These are phyloP conservation scores for Gynandropsis gynandra DNA, from an alignment of 345 rosid genomes.

Conservation along the genomic window DNA sequence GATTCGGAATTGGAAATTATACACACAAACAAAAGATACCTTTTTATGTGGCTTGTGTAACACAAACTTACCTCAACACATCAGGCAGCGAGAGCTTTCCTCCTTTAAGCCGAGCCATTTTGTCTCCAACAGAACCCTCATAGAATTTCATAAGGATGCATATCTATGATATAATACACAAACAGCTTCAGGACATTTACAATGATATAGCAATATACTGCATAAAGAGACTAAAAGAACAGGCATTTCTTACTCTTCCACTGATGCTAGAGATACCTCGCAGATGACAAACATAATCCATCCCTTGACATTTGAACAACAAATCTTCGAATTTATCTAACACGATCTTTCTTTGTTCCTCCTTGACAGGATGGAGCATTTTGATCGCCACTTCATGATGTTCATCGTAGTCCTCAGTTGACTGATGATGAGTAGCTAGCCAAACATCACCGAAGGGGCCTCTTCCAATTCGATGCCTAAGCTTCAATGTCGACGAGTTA, in stretches of 20 bases:
- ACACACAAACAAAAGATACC: neutral
- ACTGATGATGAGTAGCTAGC: slow-evolving; percentile 79
- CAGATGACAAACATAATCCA: slow-evolving; percentile 47
- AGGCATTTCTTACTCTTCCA: slow-evolving; percentile 52
- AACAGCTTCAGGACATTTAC: neutral
- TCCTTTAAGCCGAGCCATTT: slow-evolving; percentile 68
- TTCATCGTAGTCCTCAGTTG: slow-evolving; percentile 52
- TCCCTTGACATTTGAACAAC: slow-evolving; percentile 48
- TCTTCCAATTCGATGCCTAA: slow-evolving; percentile 86
- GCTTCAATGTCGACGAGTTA: slow-evolving; percentile 57
- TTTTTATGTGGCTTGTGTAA: neutral
- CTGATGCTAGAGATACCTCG: slow-evolving; percentile 63
- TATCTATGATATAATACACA: slow-evolving; percentile 33
- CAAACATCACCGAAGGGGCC: slow-evolving; percentile 94
- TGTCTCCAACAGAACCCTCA: slow-evolving; percentile 85
- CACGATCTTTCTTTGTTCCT: slow-evolving; percentile 43
- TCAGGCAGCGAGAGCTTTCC: slow-evolving; percentile 64
- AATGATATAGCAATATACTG: neutral
- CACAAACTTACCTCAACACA: slow-evolving; percentile 53
- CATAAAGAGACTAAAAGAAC: neutral
- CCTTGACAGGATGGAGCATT: slow-evolving; percentile 61
- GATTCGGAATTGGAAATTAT: neutral
- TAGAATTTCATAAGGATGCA: slow-evolving; percentile 79
- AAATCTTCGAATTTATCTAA: slow-evolving; percentile 57
- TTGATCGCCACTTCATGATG: slow-evolving; percentile 78